Evolutionary conservation across 2,329 filamentous ascomycete genomes (phyloP), one percentile per base, ranked within the genome.

Genomic region (Venturiaceae sp.): DNA sequence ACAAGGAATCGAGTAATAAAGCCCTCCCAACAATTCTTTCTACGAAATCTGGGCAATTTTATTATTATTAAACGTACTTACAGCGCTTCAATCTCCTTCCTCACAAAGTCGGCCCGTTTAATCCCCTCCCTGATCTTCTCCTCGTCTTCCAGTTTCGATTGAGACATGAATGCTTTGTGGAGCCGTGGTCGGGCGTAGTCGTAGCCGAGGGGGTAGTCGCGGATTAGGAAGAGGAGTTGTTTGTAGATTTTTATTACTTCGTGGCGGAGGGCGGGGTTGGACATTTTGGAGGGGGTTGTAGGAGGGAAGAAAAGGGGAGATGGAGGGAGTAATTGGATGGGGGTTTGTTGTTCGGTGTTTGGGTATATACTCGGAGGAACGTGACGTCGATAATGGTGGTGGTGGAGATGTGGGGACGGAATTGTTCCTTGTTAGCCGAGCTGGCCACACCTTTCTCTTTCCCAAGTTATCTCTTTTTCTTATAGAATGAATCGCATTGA

Each of bases 71-170:
- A n/a, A n/a, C n/a, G n/a, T n/a, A 81, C 89, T 83, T 80, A 96
- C 89, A 97, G 71, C 19, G 91, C 87, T 75, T 96, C 92, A 61
- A 97, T 90, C 71, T 96, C 92, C 80, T 95, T 96, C 73, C 90
- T 95, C 3, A 97, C 90, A 72, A 88, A 96, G 64, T 95, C 83
- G 0, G 91, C 92, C 61, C 86, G 80, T 41, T 82, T 79, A 58
- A 99, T 90, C 0, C 84, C 88, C 61, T 85, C 80, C 44, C 79
- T 80, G 54, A 99, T 96, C 66, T 89, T 80, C 7, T 81, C 82
- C 62, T 92, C 86, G 64, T 94, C 84, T 2, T 76, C 79, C 60
- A 96, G 68, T 41, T 79, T 72, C 1, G 85, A 82, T 65, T 95
- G 90, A 52, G 84, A 83, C 64, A 85, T 83, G 74, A 97, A 99